phyloP scores from a whole-genome alignment of 2,329 filamentous ascomycete species.

The Pleomassaria siparia region DNA sequence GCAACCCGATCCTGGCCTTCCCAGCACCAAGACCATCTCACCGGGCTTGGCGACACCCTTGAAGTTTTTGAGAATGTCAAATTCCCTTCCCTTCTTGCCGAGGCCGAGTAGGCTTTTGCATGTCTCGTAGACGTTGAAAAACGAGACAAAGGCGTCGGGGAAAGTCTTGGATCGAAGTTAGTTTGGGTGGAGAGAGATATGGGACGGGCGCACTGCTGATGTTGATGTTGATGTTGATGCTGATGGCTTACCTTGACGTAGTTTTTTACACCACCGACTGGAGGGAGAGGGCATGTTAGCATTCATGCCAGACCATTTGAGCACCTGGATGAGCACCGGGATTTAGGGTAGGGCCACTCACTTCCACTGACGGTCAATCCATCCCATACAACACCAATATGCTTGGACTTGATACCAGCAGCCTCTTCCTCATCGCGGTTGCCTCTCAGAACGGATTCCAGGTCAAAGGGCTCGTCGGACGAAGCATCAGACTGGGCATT shows the following conservation, averaged over 20 bases:
- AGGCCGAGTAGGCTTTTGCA: conserved; percentile 64
- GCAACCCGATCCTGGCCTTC: conserved; percentile 67
- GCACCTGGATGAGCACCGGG: too few relatives aligned
- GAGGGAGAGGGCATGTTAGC: not conserved
- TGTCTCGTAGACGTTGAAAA: conserved; percentile 73
- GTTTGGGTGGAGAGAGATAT: not conserved
- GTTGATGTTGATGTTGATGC: not conserved
- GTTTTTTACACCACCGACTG: conserved; percentile 69
- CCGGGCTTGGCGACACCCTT: conserved; percentile 63
- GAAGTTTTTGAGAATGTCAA: conserved; percentile 73
- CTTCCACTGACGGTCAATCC: conserved; percentile 71
- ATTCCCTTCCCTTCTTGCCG: conserved; percentile 68
- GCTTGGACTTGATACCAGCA: conserved; percentile 78
- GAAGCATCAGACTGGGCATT: conserved; percentile 36
- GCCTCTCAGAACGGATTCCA: conserved; percentile 73
- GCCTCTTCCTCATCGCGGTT: conserved; percentile 70
- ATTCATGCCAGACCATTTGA: not conserved
- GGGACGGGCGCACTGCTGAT: not conserved
- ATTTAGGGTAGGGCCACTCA: not conserved
- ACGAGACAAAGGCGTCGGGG: conserved; percentile 73
- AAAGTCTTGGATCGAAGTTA: conserved; percentile 58
- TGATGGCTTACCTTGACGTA: conserved; percentile 51
- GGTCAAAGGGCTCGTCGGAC: conserved; percentile 63
- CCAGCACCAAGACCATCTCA: conserved; percentile 85
- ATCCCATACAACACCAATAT: conserved; percentile 73